Base-by-base conservation (phyloP, 2,329 filamentous ascomycete species). In the Xylariaceae sp. region DNA sequence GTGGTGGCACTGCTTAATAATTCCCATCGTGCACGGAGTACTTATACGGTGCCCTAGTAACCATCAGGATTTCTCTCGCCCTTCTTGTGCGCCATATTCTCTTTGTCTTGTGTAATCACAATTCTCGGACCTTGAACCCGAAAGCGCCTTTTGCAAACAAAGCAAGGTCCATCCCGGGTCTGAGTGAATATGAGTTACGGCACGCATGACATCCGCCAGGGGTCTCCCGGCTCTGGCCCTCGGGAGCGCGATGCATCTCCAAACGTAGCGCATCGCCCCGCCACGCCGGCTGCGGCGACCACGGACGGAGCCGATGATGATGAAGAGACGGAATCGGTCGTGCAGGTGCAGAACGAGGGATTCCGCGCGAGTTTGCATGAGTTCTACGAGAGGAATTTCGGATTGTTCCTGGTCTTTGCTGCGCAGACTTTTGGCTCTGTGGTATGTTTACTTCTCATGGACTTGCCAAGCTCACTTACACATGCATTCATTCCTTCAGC, bases 341-440 rank as follows among this genome's bases (percentile, higher is more conserved):
- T 15, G 37, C 49, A 35, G 13, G 55, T 15, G 37, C 49, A 35
- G 13, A 5, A 18, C 44, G 53, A n/a, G 11, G 62, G 59, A 7
- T 53, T 51, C 42, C 57, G 63, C 58, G 60, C 62, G 48, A 51
- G 53, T 50, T 44, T 69, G 2, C 63, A 56, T 17, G 58, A 44
- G 2, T 88, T 89, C 10, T 77, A 68, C 73, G 77, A 72, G 73
- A 77, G 63, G 44, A 77, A 77, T 15, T 62, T 77, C 1, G 75
- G 75, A 0, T 58, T 77, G 0, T 71, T 76, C 7, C 70, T 77
- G 13, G 73, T 77, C 0, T 75, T 77, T 50, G 11, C 73, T 7
- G 75, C 74, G 0, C 75, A 77, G 55, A 69, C 76, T 1, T 77
- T 77, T 57, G 75, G 67, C 0, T 76, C 75, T 0, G 68, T 76